Percentiles rank a stretch among this genome's conserved stretches.
phyloP scores from a whole-genome alignment of 768 basidiomycete species.

The Coprinellus micaceus region DNA sequence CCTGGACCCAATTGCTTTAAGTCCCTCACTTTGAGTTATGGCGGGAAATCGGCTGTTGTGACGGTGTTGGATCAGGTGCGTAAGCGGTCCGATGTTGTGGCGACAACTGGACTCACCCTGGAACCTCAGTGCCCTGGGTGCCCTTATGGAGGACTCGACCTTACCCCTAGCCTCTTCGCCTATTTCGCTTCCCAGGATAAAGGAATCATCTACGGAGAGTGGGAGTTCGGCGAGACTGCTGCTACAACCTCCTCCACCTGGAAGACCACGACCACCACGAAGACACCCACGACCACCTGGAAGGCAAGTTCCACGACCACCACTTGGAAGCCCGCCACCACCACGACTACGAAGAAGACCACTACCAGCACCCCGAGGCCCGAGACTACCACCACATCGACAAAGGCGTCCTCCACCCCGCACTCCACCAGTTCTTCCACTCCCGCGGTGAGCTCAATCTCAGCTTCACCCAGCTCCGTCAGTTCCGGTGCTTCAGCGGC shows the following conservation, averaged over 20 bases:
- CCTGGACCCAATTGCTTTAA: conserved; percentile 65
- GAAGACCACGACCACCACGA: conserved; percentile 11
- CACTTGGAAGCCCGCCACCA: conserved; percentile 16
- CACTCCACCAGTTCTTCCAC: background rate
- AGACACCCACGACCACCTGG: conserved; percentile 16
- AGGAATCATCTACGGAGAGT: conserved; percentile 60
- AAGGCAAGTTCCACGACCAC: conserved; percentile 14
- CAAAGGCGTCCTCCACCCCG: conserved; percentile 14
- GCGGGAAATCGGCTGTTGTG: conserved; percentile 57
- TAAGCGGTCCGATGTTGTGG: background rate
- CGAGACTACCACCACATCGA: conserved; percentile 16
- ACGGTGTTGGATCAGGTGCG: conserved; percentile 60
- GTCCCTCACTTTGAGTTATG: conserved; percentile 55
- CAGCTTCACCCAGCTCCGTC: background rate
- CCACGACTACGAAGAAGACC: conserved; percentile 1
- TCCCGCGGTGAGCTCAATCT: background rate
- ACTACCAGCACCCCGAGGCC: background rate
- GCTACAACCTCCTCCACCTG: conserved; percentile 16
- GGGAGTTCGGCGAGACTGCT: conserved; percentile 47
- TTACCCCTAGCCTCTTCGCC: conserved; percentile 62
- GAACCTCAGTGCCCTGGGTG: conserved; percentile 74
- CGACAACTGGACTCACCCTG: background rate
- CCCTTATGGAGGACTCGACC: conserved; percentile 61
- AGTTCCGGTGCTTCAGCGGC: too few relatives aligned
- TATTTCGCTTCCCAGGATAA: conserved; percentile 46